Conservation (phyloP, 345 rosid species). For the Bretschneidera sinensis region DNA sequence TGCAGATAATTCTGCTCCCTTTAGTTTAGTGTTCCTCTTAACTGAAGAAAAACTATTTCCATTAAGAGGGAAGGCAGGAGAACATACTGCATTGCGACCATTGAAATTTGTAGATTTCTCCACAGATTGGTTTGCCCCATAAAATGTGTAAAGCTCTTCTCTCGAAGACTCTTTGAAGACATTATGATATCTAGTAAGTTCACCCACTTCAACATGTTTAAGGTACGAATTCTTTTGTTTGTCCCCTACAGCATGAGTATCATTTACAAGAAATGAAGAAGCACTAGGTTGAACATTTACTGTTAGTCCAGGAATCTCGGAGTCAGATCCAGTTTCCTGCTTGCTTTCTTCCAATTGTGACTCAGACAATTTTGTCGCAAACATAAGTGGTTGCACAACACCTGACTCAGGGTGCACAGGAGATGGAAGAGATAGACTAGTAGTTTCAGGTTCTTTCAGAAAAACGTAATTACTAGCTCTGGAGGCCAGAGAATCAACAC, state of each 20-base stretch:
- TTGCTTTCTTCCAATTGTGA: constrained; percentile 20
- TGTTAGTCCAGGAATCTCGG: constrained; percentile 19
- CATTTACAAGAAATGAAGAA: constrained; percentile 28
- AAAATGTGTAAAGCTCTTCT: constrained; percentile 60
- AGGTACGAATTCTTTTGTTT: constrained; percentile 13
- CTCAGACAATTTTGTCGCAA: constrained; percentile 28
- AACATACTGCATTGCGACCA: constrained; percentile 35
- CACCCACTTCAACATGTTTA: constrained; percentile 25
- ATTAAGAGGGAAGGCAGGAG: constrained; percentile 31
- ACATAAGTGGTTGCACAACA: constrained; percentile 30
- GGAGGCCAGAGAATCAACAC: constrained; percentile 24
- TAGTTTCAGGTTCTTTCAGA: constrained; percentile 28
- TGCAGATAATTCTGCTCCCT: constrained; percentile 26
- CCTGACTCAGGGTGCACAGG: constrained; percentile 26
- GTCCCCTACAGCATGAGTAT: constrained; percentile 19
- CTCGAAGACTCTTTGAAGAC: constrained; percentile 37
- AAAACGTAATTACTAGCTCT: constrained; percentile 11
- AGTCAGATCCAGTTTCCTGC: constrained; percentile 21
- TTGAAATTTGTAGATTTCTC: constrained; percentile 28
- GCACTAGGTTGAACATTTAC: constrained; percentile 20
- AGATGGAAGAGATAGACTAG: constrained; percentile 18
- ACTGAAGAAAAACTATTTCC: constrained; percentile 37
- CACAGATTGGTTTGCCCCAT: constrained; percentile 33
- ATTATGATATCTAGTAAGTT: constrained; percentile 18
- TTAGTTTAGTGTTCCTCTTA: constrained; percentile 30